Conservation (phyloP, 129 eudicot genomes). For the Silybum marianum region DNA sequence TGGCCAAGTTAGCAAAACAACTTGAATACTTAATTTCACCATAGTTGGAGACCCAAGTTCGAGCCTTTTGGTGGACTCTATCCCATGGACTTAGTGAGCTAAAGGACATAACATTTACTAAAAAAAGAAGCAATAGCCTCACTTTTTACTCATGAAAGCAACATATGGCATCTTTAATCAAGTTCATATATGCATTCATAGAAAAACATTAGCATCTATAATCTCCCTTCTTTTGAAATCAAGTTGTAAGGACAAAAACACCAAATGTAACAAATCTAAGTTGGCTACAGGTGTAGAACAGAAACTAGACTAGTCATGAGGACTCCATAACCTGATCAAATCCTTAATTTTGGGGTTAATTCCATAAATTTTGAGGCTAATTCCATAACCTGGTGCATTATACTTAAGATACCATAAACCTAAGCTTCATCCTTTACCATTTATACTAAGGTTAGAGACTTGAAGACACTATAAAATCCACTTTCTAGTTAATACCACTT, state of each 20-base stretch:
- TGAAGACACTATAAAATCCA: background rate
- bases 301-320: background rate
- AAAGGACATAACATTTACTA: slow-evolving; percentile 3
- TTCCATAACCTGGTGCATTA: background rate
- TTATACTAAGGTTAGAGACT: slow-evolving; percentile 4
- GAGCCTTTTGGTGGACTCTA: background rate
- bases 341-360: background rate
- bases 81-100: background rate
- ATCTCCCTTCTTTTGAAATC: background rate
- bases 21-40: background rate
- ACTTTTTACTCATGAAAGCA: slow-evolving; percentile 18
- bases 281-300: background rate
- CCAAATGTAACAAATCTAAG: background rate
- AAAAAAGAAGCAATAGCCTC: background rate
- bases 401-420: background rate
- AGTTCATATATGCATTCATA: slow-evolving; percentile 2
- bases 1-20: background rate
- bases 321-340: background rate
- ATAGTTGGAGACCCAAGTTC: slow-evolving; percentile 4
- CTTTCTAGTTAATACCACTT: background rate
- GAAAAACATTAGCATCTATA: background rate
- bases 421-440: background rate
- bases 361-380: background rate
- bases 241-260: background rate
- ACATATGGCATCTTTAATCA: slow-evolving; percentile 6